Evolutionary conservation across 768 basidiomycete genomes (phyloP), one percentile per base, ranked within the genome.

Genomic region (Tricholoma terreum): DNA sequence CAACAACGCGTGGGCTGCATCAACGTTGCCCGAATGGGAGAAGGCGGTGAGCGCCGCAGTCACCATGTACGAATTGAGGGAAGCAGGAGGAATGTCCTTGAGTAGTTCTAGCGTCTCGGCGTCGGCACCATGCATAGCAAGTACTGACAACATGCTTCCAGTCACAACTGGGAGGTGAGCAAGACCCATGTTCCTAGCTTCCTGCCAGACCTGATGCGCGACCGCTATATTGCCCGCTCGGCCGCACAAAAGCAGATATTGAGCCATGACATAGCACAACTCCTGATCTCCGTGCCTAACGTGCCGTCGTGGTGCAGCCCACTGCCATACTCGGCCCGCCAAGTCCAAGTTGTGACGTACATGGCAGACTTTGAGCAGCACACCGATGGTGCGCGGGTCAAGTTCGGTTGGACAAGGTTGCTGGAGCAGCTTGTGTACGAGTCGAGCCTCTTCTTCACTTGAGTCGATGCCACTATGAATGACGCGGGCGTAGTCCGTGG

Each of bases 381-480:
- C 40, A 19, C 40, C n/a, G 40, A 42, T 42, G 40, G 40, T 42
- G 40, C 40, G 40, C 40, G 40, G 40, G 40, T 42, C 40, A 22
- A 45, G 43, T 45, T 45, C 21, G 43, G 43, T 45, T 22, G 43
- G 43, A 24, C 43, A 45, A 45, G 43, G 43, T 24, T 45, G 43
- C 43, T 45, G 43, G 43, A 45, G 43, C 43, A 45, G 43, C 43
- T 45, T n/a, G 9, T 45, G 43, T 19, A 45, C 21, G 21, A 45
- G 43, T 45, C 43, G 21, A 45, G 43, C 43, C 43, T 45, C 43
- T 45, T 45, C 43, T 45, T 45, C 43, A 45, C 43, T 45, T 45
- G 43, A 45, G 43, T 45, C 43, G 21, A 45, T 45, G 43, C 43
- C 43, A 45, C 43, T 45, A 45, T 45, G 19, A 45, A 45, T 45